Base-by-base conservation (phyloP, 352 stramenopile genomes). In the Phytophthora pistaciae region DNA sequence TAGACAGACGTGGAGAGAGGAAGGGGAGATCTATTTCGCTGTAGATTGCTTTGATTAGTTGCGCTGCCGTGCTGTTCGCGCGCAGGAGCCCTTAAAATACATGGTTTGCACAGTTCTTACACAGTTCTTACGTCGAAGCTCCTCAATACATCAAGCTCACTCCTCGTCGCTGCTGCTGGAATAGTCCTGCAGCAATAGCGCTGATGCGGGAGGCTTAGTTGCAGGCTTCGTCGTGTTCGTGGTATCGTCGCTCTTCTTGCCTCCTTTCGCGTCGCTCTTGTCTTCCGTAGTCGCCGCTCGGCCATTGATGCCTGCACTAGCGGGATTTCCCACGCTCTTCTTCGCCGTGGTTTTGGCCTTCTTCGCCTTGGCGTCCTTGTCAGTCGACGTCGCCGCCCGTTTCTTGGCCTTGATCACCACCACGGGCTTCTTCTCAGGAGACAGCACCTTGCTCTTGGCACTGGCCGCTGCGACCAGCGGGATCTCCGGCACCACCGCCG, bases 391-490 rank as follows among this genome's bases (percentile, higher is more conserved):
- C 36, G 36, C 5, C 11, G 3, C 60, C 48, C 85, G 79, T 50
- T 89, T 93, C 74, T 90, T 93, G 27, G 79, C 68, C 31, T 84
- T 91, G 38, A 93, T 66, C 16, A 80, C 70, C 60, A 91, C 68
- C 16, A 79, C 53, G 0, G 72, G 8, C 23, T 64, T 62, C 52
- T 69, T 74, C 18, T 71, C 48, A 64, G n/a, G 1, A 63, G 55
- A 3, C 40, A 38, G 14, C 25, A 40, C 48, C 29, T 52, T 54
- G 44, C 20, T 58, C 6, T 78, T 78, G 54, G 36, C 54, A 64
- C 46, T 75, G 60, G 46, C 65, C 31, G 40, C 11, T 27, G 46
- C 40, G 59, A 56, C 10, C 20, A 62, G 8, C 4, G 75, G 48
- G 11, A 66, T 60, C 33, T 77, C 56, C 9, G 63, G 57, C 29